Evolutionary conservation across 139 green algal species (phyloP).

Genomic region (Yamagishiella unicocca): DNA sequence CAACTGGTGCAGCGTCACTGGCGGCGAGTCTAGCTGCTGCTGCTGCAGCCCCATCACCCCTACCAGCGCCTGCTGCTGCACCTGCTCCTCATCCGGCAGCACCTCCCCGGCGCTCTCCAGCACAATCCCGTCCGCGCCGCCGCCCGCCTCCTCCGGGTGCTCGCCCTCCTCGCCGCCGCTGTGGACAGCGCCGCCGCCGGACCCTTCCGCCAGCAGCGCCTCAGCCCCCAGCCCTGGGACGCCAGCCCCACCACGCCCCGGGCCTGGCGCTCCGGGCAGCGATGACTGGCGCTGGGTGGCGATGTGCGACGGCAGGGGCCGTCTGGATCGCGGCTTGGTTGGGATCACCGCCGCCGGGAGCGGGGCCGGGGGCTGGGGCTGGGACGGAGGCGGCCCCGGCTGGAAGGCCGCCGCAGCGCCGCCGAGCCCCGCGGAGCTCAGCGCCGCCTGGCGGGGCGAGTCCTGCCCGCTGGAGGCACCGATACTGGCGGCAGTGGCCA

Average conservation of each 20-base stretch:
- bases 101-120: conserved; percentile 11
- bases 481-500: background rate
- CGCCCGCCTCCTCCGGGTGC: background rate
- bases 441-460: background rate
- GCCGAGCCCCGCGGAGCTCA: background rate
- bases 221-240: background rate
- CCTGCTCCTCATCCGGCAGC: background rate
- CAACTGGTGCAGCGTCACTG: background rate
- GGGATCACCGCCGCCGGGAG: background rate
- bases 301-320: conserved; percentile 11
- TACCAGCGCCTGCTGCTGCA: background rate
- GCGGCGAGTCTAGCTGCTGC: background rate
- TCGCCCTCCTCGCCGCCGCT: background rate
- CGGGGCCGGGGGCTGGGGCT: background rate
- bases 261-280: background rate
- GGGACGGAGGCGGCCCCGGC: background rate
- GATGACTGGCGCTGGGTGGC: conserved; percentile 9
- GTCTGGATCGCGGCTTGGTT: background rate
- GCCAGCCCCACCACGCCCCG: background rate
- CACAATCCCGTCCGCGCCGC: background rate
- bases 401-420: background rate
- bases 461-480: background rate
- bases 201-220: background rate
- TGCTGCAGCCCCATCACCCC: background rate
- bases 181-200: background rate